Base-by-base conservation (phyloP, 2,329 filamentous ascomycete genomes). In the Apiospora pterosperma region DNA sequence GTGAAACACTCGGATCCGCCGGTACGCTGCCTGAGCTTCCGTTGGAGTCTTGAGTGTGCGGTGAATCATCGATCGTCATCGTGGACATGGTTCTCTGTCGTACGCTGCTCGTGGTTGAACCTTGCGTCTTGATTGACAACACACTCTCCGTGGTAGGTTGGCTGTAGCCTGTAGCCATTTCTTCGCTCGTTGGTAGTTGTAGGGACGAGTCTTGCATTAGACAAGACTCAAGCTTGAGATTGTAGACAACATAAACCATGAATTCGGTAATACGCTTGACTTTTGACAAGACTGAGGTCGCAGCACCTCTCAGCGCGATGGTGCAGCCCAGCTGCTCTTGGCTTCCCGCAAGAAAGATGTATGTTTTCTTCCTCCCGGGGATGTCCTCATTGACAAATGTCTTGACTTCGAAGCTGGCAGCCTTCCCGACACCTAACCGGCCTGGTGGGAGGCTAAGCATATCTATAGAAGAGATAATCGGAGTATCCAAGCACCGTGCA, bases 181-280 rank as follows among this genome's bases (percentile, higher is more conserved):
- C 84, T 10, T 84, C 80, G 34, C 85, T 85, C 1, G 86, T 84
- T 1, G 93, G 93, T 25, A 96, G 90, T 67, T 94, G 87, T 19
- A 97, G 91, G 70, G 93, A 97, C 72, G 97, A 94, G 75, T 99
- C 96, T 62, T 92, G 87, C 85, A 99, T 92, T 58, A 99, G 82
- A 70, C 92, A 97, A 1, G 96, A 97, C 78, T 99, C 96, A 16
- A 99, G 84, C 74, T 97, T 97, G 62, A 99, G 83, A 72, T 97
- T 99, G 78, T 99, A 99, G 14, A 98, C 94, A 23, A 99, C 96
- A 71, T 98, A 99, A 41, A 96, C 91, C 95, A 99, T 97, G 74
- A 99, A 98, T 75, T 99, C 96, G 12, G 95, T 96, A 69, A 99
- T 96, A 62, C 89, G 87, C 78, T 99, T 99, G 76, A 99, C 88